Evolutionary conservation across 164 flowering plant genomes (phyloP).

Genomic region (Sedum album): DNA sequence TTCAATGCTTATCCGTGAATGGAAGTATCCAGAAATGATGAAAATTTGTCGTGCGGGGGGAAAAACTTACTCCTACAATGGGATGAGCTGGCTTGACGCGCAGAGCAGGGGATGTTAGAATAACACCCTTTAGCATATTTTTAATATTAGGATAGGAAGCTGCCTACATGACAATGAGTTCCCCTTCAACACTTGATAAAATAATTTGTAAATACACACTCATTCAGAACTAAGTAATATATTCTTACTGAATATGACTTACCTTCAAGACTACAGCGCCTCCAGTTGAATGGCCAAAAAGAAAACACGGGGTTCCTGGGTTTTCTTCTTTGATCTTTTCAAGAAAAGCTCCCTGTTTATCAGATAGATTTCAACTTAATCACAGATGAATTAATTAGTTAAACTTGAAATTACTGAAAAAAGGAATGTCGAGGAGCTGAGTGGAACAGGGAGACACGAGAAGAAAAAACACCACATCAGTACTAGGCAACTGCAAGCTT

Average conservation of each 20-base stretch:
- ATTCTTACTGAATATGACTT: constrained; percentile 1
- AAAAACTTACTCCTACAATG: constrained; percentile 62
- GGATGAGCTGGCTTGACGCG: constrained; percentile 98
- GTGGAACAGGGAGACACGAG: too few relatives aligned
- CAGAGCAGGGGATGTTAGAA: constrained; percentile 92
- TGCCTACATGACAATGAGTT: constrained; percentile 36
- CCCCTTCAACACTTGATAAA: neutral
- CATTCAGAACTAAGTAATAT: neutral
- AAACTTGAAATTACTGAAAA: neutral
- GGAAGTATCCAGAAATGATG: neutral
- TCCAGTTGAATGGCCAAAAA: constrained; percentile 92
- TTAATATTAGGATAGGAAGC: constrained; percentile 62
- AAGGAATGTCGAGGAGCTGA: neutral
- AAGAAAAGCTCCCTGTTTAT: constrained; percentile 48
- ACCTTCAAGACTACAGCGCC: constrained; percentile 78
- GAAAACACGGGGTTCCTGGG: constrained; percentile 72
- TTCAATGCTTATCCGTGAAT: neutral
- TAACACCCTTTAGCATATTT: constrained; percentile 72
- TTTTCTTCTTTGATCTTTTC: constrained; percentile 53
- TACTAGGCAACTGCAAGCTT: too few relatives aligned
- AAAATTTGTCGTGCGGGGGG: neutral
- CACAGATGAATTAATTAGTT: neutral
- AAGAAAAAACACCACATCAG: neutral
- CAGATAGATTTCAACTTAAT: neutral
- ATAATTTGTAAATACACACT: too few relatives aligned